Percentiles rank a stretch among this genome's conserved stretches.
Conservation (phyloP, 2,329 filamentous ascomycete genomes). For the Parascedosporium putredinis region DNA sequence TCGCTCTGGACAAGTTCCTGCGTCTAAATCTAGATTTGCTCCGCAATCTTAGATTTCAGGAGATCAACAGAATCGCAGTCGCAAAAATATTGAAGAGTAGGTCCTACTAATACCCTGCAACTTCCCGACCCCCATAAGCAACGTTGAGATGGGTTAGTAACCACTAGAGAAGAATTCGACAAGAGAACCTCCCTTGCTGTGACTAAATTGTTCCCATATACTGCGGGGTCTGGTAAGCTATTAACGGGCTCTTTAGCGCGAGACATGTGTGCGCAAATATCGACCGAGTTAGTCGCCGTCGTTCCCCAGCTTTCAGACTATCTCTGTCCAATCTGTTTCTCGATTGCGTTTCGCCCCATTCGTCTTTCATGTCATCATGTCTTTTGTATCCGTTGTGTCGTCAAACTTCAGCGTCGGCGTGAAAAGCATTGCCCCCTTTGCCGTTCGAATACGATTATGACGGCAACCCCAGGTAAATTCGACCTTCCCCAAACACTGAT, state of each 20-base stretch:
- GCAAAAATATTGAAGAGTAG: slow-evolving; percentile 76
- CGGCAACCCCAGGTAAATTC: slow-evolving; percentile 52
- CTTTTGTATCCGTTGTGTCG: slow-evolving; percentile 75
- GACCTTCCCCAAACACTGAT: background rate
- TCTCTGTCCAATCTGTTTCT: slow-evolving; percentile 69
- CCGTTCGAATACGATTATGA: slow-evolving; percentile 58
- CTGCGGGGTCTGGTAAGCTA: slow-evolving; percentile 48
- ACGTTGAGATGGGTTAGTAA: slow-evolving; percentile 4
- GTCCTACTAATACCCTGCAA: slow-evolving; percentile 16
- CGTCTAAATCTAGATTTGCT: slow-evolving; percentile 65
- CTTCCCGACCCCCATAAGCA: background rate
- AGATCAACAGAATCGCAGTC: slow-evolving; percentile 70
- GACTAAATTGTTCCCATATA: slow-evolving; percentile 49
- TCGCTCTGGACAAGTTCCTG: slow-evolving; percentile 59
- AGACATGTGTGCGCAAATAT: slow-evolving; percentile 65
- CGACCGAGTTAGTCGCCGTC: slow-evolving; percentile 58
- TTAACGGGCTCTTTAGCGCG: slow-evolving; percentile 60
- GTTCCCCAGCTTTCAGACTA: slow-evolving; percentile 82
- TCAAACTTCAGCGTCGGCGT: slow-evolving; percentile 63
- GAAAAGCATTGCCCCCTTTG: slow-evolving; percentile 68
- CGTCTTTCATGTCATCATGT: slow-evolving; percentile 63
- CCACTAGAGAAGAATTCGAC: slow-evolving; percentile 61
- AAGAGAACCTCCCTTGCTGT: slow-evolving; percentile 70
- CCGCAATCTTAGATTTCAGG: slow-evolving; percentile 72
- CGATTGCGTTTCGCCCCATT: slow-evolving; percentile 73